Evolutionary conservation across 129 eudicot genomes (phyloP).

Genomic region (Pulicaria dysenterica): DNA sequence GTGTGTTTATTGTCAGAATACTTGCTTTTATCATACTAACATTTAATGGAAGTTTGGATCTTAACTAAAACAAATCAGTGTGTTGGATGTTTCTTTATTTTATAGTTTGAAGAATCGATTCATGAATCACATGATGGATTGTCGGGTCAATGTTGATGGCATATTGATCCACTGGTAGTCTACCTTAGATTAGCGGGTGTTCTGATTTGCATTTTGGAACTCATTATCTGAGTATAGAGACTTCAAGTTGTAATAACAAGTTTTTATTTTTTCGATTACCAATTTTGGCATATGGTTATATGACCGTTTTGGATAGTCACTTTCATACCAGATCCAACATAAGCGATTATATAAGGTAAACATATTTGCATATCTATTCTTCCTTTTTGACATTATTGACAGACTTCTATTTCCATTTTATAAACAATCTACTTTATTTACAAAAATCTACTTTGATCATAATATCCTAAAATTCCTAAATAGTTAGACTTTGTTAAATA

Average conservation of each 20-base stretch:
- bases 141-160: background rate
- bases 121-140: background rate
- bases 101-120: background rate
- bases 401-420: background rate
- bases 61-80: background rate
- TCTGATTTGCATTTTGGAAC: background rate
- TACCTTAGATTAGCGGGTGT: background rate
- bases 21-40: background rate
- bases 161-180: background rate
- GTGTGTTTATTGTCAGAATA: conserved; percentile 31
- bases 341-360: background rate
- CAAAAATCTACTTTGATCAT: no score
- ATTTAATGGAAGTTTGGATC: background rate
- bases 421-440: background rate
- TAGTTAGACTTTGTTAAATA: background rate
- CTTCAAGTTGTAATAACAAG: background rate
- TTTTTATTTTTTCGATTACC: background rate
- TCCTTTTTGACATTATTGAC: background rate
- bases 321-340: background rate
- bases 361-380: background rate
- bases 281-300: background rate
- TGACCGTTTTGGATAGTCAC: background rate
- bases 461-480: no score
- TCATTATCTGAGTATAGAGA: background rate
- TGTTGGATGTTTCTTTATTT: background rate